These are phyloP conservation scores for Beauveria caledonica DNA, from an alignment of 2,329 filamentous ascomycete genomes.

Conservation along the genomic window DNA sequence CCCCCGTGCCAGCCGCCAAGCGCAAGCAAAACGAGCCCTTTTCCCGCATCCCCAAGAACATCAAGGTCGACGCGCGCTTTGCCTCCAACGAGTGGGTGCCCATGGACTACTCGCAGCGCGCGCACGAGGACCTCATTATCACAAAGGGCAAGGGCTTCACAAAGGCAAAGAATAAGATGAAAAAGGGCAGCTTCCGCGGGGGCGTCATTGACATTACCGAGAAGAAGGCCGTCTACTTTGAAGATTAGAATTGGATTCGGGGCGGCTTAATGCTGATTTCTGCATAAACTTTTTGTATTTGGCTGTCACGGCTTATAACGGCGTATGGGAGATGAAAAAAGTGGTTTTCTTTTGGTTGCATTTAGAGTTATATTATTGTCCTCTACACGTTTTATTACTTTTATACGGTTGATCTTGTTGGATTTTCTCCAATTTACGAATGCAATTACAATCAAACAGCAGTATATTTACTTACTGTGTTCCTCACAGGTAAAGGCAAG, in stretches of 20 bases:
- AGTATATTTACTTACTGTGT: no score
- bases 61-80: conserved; percentile 59
- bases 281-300: no score
- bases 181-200: conserved; percentile 82
- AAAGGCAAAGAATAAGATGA: conserved; percentile 99
- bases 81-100: conserved; percentile 72
- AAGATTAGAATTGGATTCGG: conserved; percentile 26
- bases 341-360: background rate
- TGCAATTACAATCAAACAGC: background rate
- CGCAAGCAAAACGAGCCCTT: conserved; percentile 58
- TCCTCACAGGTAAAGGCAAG: no score
- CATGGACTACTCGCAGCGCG: conserved; percentile 83
- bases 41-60: conserved; percentile 65
- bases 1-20: conserved; percentile 41
- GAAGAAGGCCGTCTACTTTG: conserved; percentile 88
- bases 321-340: background rate
- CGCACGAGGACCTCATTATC: conserved; percentile 78
- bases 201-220: conserved; percentile 76
- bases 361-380: no score
- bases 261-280: background rate
- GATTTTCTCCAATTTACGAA: background rate
- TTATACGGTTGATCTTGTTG: no score
- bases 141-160: conserved; percentile 96
- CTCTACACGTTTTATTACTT: no score
- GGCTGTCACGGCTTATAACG: background rate